These are phyloP conservation scores for Fraxinus paxiana DNA, from an alignment of 305 asterid genomes.

Conservation along the genomic window DNA sequence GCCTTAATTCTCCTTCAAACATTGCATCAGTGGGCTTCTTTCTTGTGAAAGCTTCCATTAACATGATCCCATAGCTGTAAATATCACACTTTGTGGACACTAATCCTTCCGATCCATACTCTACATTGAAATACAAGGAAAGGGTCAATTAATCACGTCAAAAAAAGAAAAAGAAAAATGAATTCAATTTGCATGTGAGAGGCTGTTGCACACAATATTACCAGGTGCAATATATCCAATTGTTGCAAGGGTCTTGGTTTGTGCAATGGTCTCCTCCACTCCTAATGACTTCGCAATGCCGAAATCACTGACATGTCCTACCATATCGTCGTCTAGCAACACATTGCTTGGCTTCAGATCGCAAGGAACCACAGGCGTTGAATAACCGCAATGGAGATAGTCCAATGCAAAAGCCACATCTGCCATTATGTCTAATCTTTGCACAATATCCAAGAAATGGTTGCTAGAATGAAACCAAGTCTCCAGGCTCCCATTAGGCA, in stretches of 20 bases:
- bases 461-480: constrained; percentile 28
- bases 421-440: constrained; percentile 41
- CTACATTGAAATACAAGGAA: constrained; percentile 12
- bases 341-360: constrained; percentile 42
- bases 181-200: background rate
- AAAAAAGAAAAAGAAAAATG: background rate
- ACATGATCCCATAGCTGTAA: constrained; percentile 33
- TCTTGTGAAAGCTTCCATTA: constrained; percentile 36
- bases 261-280: constrained; percentile 24
- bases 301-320: constrained; percentile 41
- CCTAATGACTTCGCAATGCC: constrained; percentile 36
- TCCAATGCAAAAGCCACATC: constrained; percentile 36
- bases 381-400: constrained; percentile 34
- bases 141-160: background rate
- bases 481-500: constrained; percentile 47
- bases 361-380: constrained; percentile 34
- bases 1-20: constrained; percentile 23
- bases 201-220: background rate
- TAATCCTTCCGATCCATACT: constrained; percentile 40
- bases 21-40: constrained; percentile 29
- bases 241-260: constrained; percentile 38
- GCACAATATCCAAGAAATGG: constrained; percentile 21
- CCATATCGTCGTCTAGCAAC: constrained; percentile 32
- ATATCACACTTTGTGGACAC: constrained; percentile 37
- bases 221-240: constrained; percentile 47